Percentiles rank a stretch among this genome's conserved stretches.
phyloP scores from a whole-genome alignment of 192 early-diverging fungal species.

The Pilaira anomala region DNA sequence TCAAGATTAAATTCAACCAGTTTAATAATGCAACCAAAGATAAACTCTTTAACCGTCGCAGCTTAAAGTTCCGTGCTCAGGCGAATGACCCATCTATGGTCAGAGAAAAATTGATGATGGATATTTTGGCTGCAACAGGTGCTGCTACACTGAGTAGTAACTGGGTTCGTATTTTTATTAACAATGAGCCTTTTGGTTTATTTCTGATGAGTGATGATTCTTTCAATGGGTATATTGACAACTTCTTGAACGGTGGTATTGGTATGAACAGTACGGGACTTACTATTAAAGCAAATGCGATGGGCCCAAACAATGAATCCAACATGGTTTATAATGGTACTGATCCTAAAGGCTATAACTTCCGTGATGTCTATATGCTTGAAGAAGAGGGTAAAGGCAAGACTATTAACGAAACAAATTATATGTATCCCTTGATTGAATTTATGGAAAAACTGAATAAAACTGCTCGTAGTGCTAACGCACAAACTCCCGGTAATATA shows the following conservation, averaged over 20 bases:
- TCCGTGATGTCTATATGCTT: conserved; percentile 9
- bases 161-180: conserved; percentile 43
- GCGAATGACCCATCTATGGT: conserved; percentile 40
- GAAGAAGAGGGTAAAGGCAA: conserved; percentile 18
- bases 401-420: background rate
- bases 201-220: conserved; percentile 44
- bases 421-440: background rate
- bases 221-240: conserved; percentile 11
- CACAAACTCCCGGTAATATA: background rate
- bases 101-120: conserved; percentile 40
- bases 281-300: conserved; percentile 24
- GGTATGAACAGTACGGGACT: conserved; percentile 6
- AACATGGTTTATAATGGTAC: conserved; percentile 20
- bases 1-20: conserved; percentile 41
- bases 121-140: conserved; percentile 39
- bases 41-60: conserved; percentile 30
- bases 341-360: conserved; percentile 5
- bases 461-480: background rate
- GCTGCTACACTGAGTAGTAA: conserved; percentile 38
- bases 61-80: conserved; percentile 43
- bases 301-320: conserved; percentile 13
- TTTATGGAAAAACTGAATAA: background rate
- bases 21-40: conserved; percentile 28
- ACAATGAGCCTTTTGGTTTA: conserved; percentile 41
- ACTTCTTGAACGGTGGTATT: conserved; percentile 3